These are phyloP conservation scores for Amanita molliuscula DNA, from an alignment of 768 basidiomycete species.

Conservation along the genomic window DNA sequence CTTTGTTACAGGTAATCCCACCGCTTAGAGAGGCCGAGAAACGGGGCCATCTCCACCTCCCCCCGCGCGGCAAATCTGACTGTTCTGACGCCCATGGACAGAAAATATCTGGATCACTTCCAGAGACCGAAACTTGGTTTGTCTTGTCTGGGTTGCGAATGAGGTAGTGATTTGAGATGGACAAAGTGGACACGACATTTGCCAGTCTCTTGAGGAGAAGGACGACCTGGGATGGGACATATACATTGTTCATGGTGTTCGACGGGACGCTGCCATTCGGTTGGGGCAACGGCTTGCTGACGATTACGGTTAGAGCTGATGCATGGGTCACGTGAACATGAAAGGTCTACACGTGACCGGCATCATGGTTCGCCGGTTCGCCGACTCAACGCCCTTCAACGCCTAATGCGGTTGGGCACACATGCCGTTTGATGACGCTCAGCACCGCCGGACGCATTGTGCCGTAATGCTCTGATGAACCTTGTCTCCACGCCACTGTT, in stretches of 20 bases:
- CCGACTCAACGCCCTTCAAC: no score
- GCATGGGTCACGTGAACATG: no score
- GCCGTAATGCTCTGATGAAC: no score
- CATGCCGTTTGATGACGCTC: no score
- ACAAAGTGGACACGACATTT: conserved; percentile 59
- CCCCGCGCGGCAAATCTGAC: conserved; percentile 18
- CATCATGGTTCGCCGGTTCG: no score
- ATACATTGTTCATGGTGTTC: conserved; percentile 27
- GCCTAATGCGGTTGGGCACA: no score
- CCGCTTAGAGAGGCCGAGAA: conserved; percentile 1
- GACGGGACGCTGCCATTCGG: no score
- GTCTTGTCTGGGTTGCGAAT: conserved; percentile 17
- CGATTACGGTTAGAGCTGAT: no score
- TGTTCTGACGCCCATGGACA: conserved; percentile 11
- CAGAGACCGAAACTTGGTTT: conserved; percentile 3
- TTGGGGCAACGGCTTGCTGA: no score
- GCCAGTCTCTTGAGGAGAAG: conserved; percentile 54
- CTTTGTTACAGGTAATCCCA: background rate
- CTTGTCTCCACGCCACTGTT: no score
- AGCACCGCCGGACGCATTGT: no score
- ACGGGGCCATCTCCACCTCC: conserved; percentile 16
- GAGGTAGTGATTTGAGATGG: conserved; percentile 58
- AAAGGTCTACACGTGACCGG: no score
- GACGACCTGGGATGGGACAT: conserved; percentile 50
- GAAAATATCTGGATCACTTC: background rate